Conservation (phyloP, 805 yeast species). For the Kodamaea laetipori region DNA sequence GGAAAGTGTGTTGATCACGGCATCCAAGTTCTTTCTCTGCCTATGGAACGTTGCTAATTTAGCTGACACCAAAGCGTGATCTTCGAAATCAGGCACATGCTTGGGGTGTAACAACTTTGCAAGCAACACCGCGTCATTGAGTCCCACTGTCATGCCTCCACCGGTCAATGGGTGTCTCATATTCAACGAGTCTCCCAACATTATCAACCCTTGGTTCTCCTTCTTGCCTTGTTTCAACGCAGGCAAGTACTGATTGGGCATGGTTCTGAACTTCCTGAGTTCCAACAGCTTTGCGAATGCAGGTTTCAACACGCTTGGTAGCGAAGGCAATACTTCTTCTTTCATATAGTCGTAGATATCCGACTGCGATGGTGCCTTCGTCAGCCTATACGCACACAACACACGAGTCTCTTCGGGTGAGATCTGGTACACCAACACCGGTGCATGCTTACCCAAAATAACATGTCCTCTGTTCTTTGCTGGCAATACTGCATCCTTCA, state of each 20-base stretch:
- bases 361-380: slow-evolving; percentile 69
- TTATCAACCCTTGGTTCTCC: slow-evolving; percentile 66
- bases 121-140: slow-evolving; percentile 77
- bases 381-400: slow-evolving; percentile 79
- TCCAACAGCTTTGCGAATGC: slow-evolving; percentile 67
- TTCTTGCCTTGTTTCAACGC: slow-evolving; percentile 61
- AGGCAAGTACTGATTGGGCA: slow-evolving; percentile 92
- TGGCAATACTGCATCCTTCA: slow-evolving; percentile 76
- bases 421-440: slow-evolving; percentile 86
- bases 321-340: slow-evolving; percentile 59
- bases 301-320: slow-evolving; percentile 68
- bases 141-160: slow-evolving; percentile 98
- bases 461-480: slow-evolving; percentile 84
- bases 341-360: slow-evolving; percentile 63
- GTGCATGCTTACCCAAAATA: slow-evolving; percentile 81
- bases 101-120: slow-evolving; percentile 62
- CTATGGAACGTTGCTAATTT: slow-evolving; percentile 69
- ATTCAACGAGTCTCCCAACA: slow-evolving; percentile 91
- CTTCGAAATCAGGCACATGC: slow-evolving; percentile 54
- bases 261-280: slow-evolving; percentile 61
- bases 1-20: slow-evolving; percentile 87
- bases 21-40: slow-evolving; percentile 74
- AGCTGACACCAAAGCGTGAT: slow-evolving; percentile 57
- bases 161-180: slow-evolving; percentile 99
- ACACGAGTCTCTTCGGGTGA: slow-evolving; percentile 82